These are phyloP conservation scores for Thraustochytrium striatum DNA, from an alignment of 352 stramenopile genomes.

Conservation along the genomic window DNA sequence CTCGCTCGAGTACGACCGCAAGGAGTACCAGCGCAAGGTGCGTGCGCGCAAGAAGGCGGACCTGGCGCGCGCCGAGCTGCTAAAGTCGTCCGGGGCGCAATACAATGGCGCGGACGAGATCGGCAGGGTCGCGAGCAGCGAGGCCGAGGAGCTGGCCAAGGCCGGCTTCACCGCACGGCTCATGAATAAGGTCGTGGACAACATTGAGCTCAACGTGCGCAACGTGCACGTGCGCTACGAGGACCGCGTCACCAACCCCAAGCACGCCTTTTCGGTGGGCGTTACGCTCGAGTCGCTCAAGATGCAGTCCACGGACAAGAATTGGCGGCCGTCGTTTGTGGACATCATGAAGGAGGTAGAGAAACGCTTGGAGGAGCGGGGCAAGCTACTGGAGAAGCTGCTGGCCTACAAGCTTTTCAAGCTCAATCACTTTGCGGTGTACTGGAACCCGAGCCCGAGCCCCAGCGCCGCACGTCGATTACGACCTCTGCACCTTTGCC, in stretches of 20 bases:
- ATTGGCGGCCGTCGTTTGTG: constrained; percentile 52
- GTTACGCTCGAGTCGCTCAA: constrained; percentile 52
- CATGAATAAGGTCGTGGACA: constrained; percentile 58
- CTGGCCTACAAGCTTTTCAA: constrained; percentile 49
- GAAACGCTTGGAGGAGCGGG: constrained; percentile 16
- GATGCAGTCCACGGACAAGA: constrained; percentile 47
- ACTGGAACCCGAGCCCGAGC: constrained; percentile 45
- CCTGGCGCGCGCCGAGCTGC: constrained; percentile 25
- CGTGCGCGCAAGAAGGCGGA: constrained; percentile 29
- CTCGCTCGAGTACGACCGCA: constrained; percentile 14
- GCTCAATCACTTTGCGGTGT: constrained; percentile 50
- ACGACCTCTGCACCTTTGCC: constrained; percentile 27
- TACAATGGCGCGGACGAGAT: neutral
- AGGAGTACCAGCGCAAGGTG: constrained; percentile 20
- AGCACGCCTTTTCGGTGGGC: constrained; percentile 40
- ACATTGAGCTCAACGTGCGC: constrained; percentile 58
- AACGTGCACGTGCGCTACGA: constrained; percentile 60
- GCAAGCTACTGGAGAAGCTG: constrained; percentile 30
- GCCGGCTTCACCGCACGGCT: constrained; percentile 24
- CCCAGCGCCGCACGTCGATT: constrained; percentile 7
- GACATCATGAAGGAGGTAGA: constrained; percentile 12
- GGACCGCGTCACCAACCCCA: constrained; percentile 51
- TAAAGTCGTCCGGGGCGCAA: constrained; percentile 1
- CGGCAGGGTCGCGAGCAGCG: neutral
- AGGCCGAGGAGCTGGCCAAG: constrained; percentile 42